These are phyloP conservation scores for Cryptococcus floricola DNA, from an alignment of 1,284 basidiomycete genomes.

Conservation along the genomic window DNA sequence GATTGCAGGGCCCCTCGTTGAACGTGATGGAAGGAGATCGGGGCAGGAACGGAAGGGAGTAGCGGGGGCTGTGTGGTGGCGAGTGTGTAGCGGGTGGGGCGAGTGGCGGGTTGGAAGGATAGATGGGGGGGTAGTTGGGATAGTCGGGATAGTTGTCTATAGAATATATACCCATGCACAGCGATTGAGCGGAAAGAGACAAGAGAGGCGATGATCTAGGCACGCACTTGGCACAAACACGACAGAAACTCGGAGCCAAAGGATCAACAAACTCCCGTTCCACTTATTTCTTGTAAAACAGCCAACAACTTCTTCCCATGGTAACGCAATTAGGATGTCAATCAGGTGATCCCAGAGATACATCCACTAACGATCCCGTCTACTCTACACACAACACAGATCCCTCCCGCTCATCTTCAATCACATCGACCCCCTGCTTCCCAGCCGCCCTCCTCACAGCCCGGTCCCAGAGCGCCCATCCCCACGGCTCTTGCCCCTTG, in stretches of 20 bases:
- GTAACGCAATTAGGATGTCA: no score
- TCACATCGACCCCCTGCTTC: neutral
- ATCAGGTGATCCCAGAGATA: neutral
- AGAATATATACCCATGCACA: no score
- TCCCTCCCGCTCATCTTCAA: neutral
- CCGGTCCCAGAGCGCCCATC: slow-evolving; percentile 53
- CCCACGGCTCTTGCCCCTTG: slow-evolving; percentile 51
- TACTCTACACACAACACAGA: neutral
- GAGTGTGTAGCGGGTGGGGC: neutral
- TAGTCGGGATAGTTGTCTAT: no score
- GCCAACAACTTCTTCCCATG: no score
- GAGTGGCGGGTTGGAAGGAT: neutral
- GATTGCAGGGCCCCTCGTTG: neutral
- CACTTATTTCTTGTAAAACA: no score
- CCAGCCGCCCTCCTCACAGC: slow-evolving; percentile 16
- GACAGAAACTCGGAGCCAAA: no score
- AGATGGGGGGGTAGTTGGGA: neutral
- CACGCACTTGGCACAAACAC: no score
- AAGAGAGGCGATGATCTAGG: no score
- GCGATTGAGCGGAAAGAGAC: no score
- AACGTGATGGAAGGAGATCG: neutral
- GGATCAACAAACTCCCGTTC: no score
- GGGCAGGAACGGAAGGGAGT: neutral
- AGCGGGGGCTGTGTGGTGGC: neutral
- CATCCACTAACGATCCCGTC: no score